A percentile compares a stretch with the other conserved stretches of the same genome.
phyloP scores from a whole-genome alignment of 768 basidiomycete genomes.

The Xanthoconium stramineum region DNA sequence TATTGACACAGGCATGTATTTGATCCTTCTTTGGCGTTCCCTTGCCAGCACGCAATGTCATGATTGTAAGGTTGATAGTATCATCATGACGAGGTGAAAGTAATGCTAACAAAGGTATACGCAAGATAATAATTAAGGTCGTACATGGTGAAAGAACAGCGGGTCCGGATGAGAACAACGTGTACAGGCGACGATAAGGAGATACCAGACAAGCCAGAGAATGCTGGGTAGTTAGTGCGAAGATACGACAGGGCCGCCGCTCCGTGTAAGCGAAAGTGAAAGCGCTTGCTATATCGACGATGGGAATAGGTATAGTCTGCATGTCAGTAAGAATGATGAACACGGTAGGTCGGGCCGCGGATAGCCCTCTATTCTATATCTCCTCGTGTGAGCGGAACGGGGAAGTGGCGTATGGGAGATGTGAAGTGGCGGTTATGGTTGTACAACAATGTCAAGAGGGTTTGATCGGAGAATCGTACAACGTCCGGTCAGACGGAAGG shows the following conservation, averaged over 20 bases:
- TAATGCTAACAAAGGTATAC: conserved; percentile 11
- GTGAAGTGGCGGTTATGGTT: conserved; percentile 2
- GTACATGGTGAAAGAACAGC: conserved; percentile 16
- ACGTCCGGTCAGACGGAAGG: conserved; percentile 3
- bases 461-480: conserved; percentile 4
- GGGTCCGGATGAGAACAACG: not conserved
- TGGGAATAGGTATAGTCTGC: conserved; percentile 6
- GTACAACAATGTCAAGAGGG: conserved; percentile 15
- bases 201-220: not conserved
- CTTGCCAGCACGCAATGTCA: not conserved
- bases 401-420: conserved; percentile 1
- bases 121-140: conserved; percentile 19
- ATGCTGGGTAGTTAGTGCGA: not conserved
- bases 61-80: not conserved
- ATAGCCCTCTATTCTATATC: conserved; percentile 13
- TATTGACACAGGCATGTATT: too few species aligned
- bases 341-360: not conserved
- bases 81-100: conserved; percentile 4
- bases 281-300: not conserved
- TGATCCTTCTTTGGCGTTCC: not conserved
- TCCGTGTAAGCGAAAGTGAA: not conserved
- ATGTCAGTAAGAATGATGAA: conserved; percentile 1
- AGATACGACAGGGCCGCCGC: not conserved
- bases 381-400: not conserved
- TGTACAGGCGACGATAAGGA: not conserved